Conservation (phyloP, 2,329 filamentous ascomycete species). For the Aureobasidium sp. region DNA sequence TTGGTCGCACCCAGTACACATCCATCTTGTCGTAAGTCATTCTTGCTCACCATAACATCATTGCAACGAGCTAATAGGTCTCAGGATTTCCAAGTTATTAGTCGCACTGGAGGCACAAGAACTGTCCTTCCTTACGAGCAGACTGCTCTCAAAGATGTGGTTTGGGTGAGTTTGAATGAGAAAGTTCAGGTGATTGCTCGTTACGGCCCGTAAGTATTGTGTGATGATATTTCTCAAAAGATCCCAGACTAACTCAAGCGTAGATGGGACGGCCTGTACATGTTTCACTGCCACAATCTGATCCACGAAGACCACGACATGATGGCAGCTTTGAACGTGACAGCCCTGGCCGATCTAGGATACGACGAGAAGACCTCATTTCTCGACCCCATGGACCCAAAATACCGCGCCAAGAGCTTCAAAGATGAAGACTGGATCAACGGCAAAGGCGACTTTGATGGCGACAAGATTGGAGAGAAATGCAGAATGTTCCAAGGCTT, state of each 20-base stretch:
- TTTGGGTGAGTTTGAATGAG: conserved; percentile 48
- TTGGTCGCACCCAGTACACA: conserved; percentile 49
- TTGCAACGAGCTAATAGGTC: conserved; percentile 46
- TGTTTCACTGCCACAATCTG: conserved; percentile 43
- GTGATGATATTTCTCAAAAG: background rate
- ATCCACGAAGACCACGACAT: conserved; percentile 41
- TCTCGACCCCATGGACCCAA: conserved; percentile 22
- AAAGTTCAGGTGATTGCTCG: conserved; percentile 45
- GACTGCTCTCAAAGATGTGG: conserved; percentile 51
- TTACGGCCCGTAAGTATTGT: conserved; percentile 27
- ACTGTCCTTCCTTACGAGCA: conserved; percentile 47
- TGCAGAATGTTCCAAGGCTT: conserved; percentile 28
- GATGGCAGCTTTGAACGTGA: conserved; percentile 40
- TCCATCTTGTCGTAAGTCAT: conserved; percentile 44
- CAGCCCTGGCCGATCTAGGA: conserved; percentile 30
- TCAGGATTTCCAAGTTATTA: conserved; percentile 47
- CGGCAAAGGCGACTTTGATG: conserved; percentile 20
- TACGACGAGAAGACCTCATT: conserved; percentile 27
- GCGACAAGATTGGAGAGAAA: conserved; percentile 25
- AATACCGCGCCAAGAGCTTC: conserved; percentile 22
- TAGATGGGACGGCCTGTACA: conserved; percentile 49
- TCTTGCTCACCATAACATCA: too few relatives aligned
- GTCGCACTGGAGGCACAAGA: conserved; percentile 40
- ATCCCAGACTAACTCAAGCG: conserved; percentile 31
- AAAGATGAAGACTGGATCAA: background rate